Evolutionary conservation across 179 eudicot genomes (phyloP).

Genomic region (Silene coronaria): DNA sequence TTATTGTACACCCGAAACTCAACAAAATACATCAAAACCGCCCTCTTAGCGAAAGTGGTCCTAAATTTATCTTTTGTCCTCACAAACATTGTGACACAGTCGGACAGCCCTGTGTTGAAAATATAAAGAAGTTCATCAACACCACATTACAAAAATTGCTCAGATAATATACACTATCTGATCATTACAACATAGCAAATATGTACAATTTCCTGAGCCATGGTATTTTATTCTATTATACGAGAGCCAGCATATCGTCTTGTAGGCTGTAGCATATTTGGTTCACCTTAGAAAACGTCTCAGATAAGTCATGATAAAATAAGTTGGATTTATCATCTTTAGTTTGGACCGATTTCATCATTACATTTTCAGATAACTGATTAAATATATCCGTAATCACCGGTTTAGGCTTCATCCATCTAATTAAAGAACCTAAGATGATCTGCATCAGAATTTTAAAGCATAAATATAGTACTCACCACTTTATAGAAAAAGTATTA

Average conservation of each 20-base stretch:
- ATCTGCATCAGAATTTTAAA: background rate
- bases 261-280: too few species aligned
- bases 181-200: background rate
- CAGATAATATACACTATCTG: too few species aligned
- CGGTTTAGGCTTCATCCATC: background rate
- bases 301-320: too few species aligned
- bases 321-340: background rate
- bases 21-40: background rate
- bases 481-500: constrained; percentile 1
- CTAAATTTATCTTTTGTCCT: background rate
- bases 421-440: background rate
- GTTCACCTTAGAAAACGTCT: too few species aligned
- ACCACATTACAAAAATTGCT: too few species aligned
- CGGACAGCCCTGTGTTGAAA: too few species aligned
- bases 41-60: background rate
- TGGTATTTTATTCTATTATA: background rate
- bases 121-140: too few species aligned
- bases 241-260: background rate
- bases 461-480: background rate
- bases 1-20: background rate
- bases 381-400: background rate
- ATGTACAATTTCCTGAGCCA: background rate
- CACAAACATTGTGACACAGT: background rate
- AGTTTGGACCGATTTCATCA: background rate
- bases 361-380: background rate